These are phyloP conservation scores for Cunninghamia lanceolata DNA, from an alignment of 75 land plant genomes.

Conservation along the genomic window DNA sequence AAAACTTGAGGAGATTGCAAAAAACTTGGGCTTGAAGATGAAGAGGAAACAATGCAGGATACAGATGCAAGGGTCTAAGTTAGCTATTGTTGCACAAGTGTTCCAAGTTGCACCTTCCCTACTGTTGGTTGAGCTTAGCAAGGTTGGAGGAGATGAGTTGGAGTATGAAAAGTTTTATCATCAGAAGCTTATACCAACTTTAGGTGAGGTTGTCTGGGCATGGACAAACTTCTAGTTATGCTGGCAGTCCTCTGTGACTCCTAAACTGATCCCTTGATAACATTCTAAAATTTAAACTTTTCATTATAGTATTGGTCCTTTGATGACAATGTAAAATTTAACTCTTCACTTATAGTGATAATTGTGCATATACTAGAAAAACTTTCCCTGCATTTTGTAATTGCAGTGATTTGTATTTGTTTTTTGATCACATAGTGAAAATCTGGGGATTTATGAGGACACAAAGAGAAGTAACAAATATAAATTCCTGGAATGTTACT, in stretches of 20 bases:
- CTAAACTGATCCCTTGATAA: neutral
- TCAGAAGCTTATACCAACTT: neutral
- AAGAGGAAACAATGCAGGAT: conserved; percentile 31
- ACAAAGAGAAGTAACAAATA: no score
- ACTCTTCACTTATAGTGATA: no score
- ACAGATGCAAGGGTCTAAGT: neutral
- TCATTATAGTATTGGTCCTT: neutral
- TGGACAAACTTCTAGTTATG: neutral
- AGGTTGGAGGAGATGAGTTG: conserved; percentile 34
- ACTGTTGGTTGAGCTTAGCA: conserved; percentile 42
- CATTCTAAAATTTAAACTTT: neutral
- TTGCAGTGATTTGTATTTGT: neutral
- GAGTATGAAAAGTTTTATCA: conserved; percentile 37
- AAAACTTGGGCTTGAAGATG: conserved; percentile 27
- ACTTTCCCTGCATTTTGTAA: neutral
- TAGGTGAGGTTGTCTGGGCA: neutral
- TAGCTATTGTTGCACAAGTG: conserved; percentile 16
- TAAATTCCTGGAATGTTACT: no score
- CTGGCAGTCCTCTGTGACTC: neutral
- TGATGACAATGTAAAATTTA: neutral
- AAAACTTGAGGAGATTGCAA: conserved; percentile 34
- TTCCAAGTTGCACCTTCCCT: conserved; percentile 41
- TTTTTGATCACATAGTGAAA: neutral
- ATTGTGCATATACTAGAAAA: neutral
- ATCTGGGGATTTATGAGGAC: no score